Base-by-base conservation (phyloP, 306 rosid genomes). In the Argentina anserina region DNA sequence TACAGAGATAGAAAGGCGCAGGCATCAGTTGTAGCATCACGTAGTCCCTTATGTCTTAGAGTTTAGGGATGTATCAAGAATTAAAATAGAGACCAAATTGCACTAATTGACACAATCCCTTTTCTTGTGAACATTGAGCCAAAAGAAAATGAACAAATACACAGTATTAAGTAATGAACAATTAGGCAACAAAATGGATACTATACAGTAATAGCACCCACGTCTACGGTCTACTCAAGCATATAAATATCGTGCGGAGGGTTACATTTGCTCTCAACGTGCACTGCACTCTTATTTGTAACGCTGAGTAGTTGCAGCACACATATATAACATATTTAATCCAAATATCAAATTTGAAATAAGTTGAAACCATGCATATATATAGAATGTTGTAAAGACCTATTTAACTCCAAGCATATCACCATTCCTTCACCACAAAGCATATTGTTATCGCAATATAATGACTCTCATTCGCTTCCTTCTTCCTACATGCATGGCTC, bases 401-500 rank as follows among this genome's bases (percentile, higher is more conserved):
- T 59, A 23, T 49, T 68, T 60, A 68, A 20, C 59, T 11, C 23
- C 36, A 68, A 18, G 5, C 29, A 47, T 31, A 52, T 46, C n/a
- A 18, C 45, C 18, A 2, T 2, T 46, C 11, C 45, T 47, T 33
- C 45, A 46, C 41, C 59, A 45, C 46, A 18, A 11, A 9, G 61
- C 61, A 46, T 8, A 46, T 67, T 67, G 71, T 9, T 31, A 55
- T 55, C 25, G 61, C 61, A 56, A 55, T n/a, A n/a, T n/a, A n/a
- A n/a, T 71, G 75, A 65, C 65, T 23, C 12, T 49, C 63, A 70
- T 45, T 29, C 74, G 63, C 56, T 52, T 36, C 46, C 5, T 52
- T 36, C 39, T 39, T 36, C 49, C 26, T 46, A 75, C 73, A 58
- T 71, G 67, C 23, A 21, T 81, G 72, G 62, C 85, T 68, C 78